Conservation (phyloP, 345 rosid genomes). For the Salix brachista region DNA sequence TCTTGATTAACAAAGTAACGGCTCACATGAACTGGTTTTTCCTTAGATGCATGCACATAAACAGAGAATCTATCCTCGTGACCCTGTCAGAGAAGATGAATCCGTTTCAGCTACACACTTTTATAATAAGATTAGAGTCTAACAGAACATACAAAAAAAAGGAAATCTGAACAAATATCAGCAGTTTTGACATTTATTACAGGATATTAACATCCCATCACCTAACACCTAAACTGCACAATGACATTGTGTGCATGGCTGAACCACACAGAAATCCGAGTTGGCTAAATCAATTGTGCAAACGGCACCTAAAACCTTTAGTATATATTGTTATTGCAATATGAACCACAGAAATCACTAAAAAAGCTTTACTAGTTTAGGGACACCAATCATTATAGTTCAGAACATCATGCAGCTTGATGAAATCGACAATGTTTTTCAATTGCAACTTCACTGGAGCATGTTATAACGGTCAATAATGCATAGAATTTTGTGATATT, state of each 20-base stretch:
- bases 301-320: not conserved
- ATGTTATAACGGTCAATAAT: not conserved
- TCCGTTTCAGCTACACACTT: constrained; percentile 6
- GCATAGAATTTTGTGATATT: not conserved
- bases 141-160: not conserved
- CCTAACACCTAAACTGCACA: not conserved
- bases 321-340: too few species aligned
- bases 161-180: not conserved
- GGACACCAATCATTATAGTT: not conserved
- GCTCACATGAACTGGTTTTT: constrained; percentile 67
- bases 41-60: constrained; percentile 75
- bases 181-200: not conserved
- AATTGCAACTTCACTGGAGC: not conserved
- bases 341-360: not conserved
- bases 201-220: not conserved
- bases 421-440: not conserved
- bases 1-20: constrained; percentile 70
- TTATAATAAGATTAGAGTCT: not conserved
- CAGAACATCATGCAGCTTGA: not conserved
- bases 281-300: not conserved
- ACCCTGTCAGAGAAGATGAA: constrained; percentile 44
- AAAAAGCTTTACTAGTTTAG: not conserved
- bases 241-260: not conserved
- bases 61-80: constrained; percentile 75
- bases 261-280: not conserved